Base-by-base conservation (phyloP, 495 filamentous ascomycete genomes). In the Xylaria telfairii region DNA sequence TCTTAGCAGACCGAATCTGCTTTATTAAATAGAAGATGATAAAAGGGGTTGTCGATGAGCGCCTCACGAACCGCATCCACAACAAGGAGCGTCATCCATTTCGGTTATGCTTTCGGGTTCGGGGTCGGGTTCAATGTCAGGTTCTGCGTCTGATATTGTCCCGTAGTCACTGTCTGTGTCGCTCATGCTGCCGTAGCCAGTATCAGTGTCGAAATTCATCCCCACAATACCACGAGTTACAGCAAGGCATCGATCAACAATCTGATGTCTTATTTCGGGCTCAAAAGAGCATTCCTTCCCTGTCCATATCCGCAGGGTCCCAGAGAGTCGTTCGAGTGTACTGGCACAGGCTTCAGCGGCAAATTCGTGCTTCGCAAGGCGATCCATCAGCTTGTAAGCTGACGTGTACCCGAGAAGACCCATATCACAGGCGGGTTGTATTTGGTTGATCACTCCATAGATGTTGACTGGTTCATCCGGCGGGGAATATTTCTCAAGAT, bases 361-460 rank as follows among this genome's bases (percentile, higher is more conserved):
- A 57, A 85, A 85, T 53, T 89, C 82, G 59, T 91, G 88, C 30
- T 85, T 84, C 13, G 83, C 81, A 4, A 87, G 80, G 6, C 86
- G 78, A 57, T 88, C 87, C 75, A 96, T 88, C 13, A 96, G 77
- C 68, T 90, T 89, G 79, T 91, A 95, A 21, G 89, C 88, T 0
- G 93, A 89, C 0, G 91, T 89, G 60, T 92, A 96, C 21, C 91
- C 92, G n/a, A 97, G 84, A 9, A 96, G 84, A 13, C 91, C 79
- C 80, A 86, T 92, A 32, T 90, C 81, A 47, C 85, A 83, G 26
- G 86, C 65, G 7, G 81, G 82, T 3, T 81, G 69, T 17, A 86
- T 84, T n/a, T 81, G 79, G 39, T 85, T 81, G 72, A 86, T 83
- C 51, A 88, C 78, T 10, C 72, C 66, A 26, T 83, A 82, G 4